phyloP scores from a whole-genome alignment of 2,329 filamentous ascomycete genomes.

The Colletotrichum trifolii region DNA sequence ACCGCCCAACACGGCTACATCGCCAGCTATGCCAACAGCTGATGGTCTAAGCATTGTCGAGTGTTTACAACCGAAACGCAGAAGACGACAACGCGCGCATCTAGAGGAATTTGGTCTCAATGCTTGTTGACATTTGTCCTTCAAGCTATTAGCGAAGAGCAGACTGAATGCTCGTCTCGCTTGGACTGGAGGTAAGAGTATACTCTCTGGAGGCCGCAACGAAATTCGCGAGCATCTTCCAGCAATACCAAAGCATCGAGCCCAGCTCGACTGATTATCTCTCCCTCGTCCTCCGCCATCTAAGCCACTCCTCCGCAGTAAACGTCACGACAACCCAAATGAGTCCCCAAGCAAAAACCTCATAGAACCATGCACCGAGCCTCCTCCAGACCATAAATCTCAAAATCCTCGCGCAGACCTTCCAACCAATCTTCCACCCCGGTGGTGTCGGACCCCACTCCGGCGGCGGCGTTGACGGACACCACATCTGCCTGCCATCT shows the following conservation, averaged over 20 bases:
- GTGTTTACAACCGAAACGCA: too few species aligned
- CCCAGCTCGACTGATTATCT: too few species aligned
- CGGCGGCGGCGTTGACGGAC: not conserved
- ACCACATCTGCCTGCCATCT: constrained; percentile 1
- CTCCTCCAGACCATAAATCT: not conserved
- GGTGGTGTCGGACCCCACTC: constrained; percentile 18
- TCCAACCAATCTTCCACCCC: constrained; percentile 15
- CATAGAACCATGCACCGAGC: not conserved
- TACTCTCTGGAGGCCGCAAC: constrained; percentile 24
- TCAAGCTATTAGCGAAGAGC: too few species aligned
- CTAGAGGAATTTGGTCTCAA: too few species aligned
- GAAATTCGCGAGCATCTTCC: not conserved
- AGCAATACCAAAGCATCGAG: not conserved
- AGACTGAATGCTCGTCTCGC: too few species aligned
- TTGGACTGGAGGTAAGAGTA: not conserved
- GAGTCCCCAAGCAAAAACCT: constrained; percentile 17
- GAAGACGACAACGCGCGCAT: too few species aligned
- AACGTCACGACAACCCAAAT: not conserved
- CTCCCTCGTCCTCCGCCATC: not conserved
- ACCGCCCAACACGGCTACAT: too few species aligned
- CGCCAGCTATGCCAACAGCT: too few species aligned
- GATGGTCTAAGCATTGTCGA: too few species aligned
- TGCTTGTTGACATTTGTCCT: too few species aligned
- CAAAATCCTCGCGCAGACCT: constrained; percentile 5
- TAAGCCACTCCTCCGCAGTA: not conserved